Evolutionary conservation across 2,329 filamentous ascomycete genomes (phyloP).

Genomic region (Atkinsonella texensis): DNA sequence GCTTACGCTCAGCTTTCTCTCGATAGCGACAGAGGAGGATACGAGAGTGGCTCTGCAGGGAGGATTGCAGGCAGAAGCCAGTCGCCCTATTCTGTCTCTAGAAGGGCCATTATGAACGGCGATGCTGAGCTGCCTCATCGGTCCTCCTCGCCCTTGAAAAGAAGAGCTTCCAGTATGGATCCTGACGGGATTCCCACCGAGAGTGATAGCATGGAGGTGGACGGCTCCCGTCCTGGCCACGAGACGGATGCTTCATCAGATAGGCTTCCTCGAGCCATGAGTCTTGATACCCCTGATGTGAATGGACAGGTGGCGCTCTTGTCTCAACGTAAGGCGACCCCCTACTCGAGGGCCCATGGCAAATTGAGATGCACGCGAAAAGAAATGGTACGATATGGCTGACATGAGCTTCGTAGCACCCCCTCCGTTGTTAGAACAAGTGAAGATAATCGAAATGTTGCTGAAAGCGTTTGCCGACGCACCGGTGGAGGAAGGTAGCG

Average conservation of each 20-base stretch:
- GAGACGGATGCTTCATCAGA: slow-evolving; percentile 9
- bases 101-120: slow-evolving; percentile 47
- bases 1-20: slow-evolving; percentile 46
- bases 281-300: slow-evolving; percentile 25
- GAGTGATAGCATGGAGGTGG: slow-evolving; percentile 35
- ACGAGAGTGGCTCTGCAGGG: slow-evolving; percentile 30
- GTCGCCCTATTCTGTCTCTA: slow-evolving; percentile 39
- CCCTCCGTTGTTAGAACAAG: slow-evolving; percentile 44
- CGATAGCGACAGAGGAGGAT: slow-evolving; percentile 40
- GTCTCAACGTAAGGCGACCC: slow-evolving; percentile 4
- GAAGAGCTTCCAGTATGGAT: slow-evolving; percentile 51
- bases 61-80: slow-evolving; percentile 31
- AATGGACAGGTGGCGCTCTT: slow-evolving; percentile 5
- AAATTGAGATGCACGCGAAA: neutral
- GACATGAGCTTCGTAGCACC: slow-evolving; percentile 11
- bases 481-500: slow-evolving; percentile 55
- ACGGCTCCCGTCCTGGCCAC: slow-evolving; percentile 17
- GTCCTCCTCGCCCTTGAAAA: slow-evolving; percentile 53
- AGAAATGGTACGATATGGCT: neutral
- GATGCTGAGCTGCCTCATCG: slow-evolving; percentile 45
- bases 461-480: slow-evolving; percentile 38
- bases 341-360: neutral
- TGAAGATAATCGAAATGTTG: slow-evolving; percentile 57
- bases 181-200: slow-evolving; percentile 30
- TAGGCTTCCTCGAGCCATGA: slow-evolving; percentile 27